Conservation (phyloP, 2,329 filamentous ascomycete species). For the Plectosphaerella plurivora region DNA sequence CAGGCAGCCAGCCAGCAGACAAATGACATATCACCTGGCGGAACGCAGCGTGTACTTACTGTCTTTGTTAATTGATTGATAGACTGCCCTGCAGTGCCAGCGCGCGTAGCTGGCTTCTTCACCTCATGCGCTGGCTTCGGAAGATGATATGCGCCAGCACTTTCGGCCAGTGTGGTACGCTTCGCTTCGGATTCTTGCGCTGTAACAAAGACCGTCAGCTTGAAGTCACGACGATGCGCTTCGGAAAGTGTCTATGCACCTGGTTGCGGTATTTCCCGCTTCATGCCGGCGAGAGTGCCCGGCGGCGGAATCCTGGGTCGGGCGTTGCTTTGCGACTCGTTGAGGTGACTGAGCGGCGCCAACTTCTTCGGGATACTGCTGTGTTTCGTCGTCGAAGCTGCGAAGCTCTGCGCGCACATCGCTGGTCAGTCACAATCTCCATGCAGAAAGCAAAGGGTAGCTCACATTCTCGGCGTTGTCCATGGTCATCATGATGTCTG, state of each 20-base stretch:
- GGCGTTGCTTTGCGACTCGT: slow-evolving; percentile 57
- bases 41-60: too few relatives aligned
- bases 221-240: neutral
- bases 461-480: slow-evolving; percentile 6
- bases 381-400: slow-evolving; percentile 16
- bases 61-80: too few relatives aligned
- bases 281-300: slow-evolving; percentile 24
- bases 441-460: slow-evolving; percentile 3
- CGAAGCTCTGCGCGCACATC: slow-evolving; percentile 10
- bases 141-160: slow-evolving; percentile 44
- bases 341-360: slow-evolving; percentile 34
- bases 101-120: too few relatives aligned
- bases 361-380: slow-evolving; percentile 12
- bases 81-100: too few relatives aligned
- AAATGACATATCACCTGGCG: too few relatives aligned
- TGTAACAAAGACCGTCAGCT: slow-evolving; percentile 20
- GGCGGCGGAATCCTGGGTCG: slow-evolving; percentile 39
- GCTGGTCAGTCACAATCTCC: neutral
- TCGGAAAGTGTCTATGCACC: slow-evolving; percentile 23
- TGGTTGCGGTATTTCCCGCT: slow-evolving; percentile 45
- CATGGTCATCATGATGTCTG: slow-evolving; percentile 10
- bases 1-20: too few relatives aligned
- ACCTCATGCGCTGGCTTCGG: too few relatives aligned
- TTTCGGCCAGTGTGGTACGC: slow-evolving; percentile 53
- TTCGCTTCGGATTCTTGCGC: slow-evolving; percentile 54